Conservation (phyloP, 129 eudicot species). For the Logfia minima region DNA sequence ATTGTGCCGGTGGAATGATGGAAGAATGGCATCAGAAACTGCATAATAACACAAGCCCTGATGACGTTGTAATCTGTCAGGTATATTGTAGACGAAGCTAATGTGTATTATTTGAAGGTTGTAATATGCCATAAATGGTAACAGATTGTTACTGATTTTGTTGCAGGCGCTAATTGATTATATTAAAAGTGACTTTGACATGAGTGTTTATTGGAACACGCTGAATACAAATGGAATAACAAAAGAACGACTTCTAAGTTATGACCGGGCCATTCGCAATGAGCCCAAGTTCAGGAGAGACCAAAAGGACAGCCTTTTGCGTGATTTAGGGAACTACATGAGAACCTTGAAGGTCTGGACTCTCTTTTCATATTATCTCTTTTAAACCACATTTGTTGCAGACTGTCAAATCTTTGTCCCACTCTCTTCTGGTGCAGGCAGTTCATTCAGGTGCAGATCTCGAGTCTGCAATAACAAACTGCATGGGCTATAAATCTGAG, state of each 20-base stretch:
- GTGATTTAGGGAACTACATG: slow-evolving; percentile 41
- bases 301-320: slow-evolving; percentile 50
- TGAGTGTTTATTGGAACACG: slow-evolving; percentile 52
- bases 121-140: slow-evolving; percentile 10
- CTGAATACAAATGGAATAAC: slow-evolving; percentile 46
- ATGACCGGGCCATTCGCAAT: slow-evolving; percentile 53
- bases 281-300: slow-evolving; percentile 47
- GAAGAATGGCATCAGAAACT: slow-evolving; percentile 60
- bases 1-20: slow-evolving; percentile 61
- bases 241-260: slow-evolving; percentile 53
- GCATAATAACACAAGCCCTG: slow-evolving; percentile 61
- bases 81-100: slow-evolving; percentile 23
- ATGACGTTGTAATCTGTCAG: slow-evolving; percentile 55
- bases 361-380: neutral
- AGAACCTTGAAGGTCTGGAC: slow-evolving; percentile 43
- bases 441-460: slow-evolving; percentile 99
- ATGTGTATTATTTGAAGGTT: slow-evolving; percentile 5
- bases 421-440: slow-evolving; percentile 54
- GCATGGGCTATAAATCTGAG: slow-evolving; percentile 92
- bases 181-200: slow-evolving; percentile 46
- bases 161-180: slow-evolving; percentile 50
- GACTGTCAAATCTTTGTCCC: slow-evolving; percentile 16
- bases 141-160: neutral
- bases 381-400: slow-evolving; percentile 18
- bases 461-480: slow-evolving; percentile 82